Conservation (phyloP, 768 basidiomycete genomes). For the Zangia roseola region DNA sequence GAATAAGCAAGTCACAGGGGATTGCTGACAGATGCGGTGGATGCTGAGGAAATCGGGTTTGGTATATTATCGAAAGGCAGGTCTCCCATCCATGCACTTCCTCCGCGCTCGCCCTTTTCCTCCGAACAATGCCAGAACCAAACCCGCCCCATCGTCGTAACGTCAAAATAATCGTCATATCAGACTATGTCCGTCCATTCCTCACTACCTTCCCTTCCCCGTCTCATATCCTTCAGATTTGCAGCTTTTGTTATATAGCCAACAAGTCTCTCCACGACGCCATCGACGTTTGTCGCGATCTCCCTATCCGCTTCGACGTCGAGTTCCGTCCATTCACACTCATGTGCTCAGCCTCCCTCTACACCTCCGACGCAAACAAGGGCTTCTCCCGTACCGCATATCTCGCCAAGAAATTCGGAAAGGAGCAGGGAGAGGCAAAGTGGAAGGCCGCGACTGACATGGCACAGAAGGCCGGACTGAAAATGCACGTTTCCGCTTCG, state of each 20-base stretch:
- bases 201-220: not conserved
- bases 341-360: conserved; percentile 22
- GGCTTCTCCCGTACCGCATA: conserved; percentile 22
- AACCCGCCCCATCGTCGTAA: conserved; percentile 13
- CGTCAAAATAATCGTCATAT: conserved; percentile 35
- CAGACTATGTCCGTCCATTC: conserved; percentile 33
- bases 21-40: conserved; percentile 34
- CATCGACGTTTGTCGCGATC: conserved; percentile 33
- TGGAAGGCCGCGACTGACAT: conserved; percentile 27
- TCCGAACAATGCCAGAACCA: conserved; percentile 19
- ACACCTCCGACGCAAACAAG: conserved; percentile 21
- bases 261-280: conserved; percentile 37
- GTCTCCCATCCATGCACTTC: conserved; percentile 27
- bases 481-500: conserved; percentile 18
- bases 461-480: conserved; percentile 29
- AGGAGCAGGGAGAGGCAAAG: conserved; percentile 26
- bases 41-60: conserved; percentile 26
- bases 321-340: conserved; percentile 36
- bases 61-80: conserved; percentile 27
- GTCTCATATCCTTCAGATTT: conserved; percentile 26
- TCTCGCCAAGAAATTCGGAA: conserved; percentile 25
- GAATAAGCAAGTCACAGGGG: conserved; percentile 14
- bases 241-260: conserved; percentile 40
- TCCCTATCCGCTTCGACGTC: conserved; percentile 35
- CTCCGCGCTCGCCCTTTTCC: conserved; percentile 3